Conservation (phyloP, 495 filamentous ascomycete species). For the Cercophora newfieldiana region DNA sequence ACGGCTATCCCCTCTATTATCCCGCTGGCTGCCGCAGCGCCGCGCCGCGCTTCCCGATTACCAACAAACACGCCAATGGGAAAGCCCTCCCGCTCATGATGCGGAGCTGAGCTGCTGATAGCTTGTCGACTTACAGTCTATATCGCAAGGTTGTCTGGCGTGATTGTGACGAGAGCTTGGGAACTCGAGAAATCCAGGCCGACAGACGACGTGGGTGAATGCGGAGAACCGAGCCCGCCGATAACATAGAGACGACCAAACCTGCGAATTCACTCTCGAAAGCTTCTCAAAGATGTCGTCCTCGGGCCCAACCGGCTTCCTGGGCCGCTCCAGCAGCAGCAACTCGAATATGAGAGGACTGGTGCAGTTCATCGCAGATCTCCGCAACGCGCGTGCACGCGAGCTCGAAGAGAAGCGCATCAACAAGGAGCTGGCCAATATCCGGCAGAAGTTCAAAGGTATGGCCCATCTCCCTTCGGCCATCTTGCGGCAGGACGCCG, state of each 20-base stretch:
- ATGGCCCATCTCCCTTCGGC: constrained; percentile 25
- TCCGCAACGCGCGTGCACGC: constrained; percentile 90
- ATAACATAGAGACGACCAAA: neutral
- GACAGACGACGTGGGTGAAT: neutral
- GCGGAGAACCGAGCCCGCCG: neutral
- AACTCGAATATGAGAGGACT: constrained; percentile 79
- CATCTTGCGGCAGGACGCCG: neutral
- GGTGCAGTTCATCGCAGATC: constrained; percentile 97
- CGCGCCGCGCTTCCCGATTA: neutral
- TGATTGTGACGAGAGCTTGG: neutral
- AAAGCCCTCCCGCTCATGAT: constrained; percentile 17
- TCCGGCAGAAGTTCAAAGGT: constrained; percentile 85
- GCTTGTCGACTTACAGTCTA: constrained; percentile 8
- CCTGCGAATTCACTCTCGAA: neutral
- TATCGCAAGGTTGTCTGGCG: constrained; percentile 4
- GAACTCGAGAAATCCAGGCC: neutral
- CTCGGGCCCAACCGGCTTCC: constrained; percentile 55
- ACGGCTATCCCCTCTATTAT: neutral
- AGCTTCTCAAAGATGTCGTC: constrained; percentile 49
- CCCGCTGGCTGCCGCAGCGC: constrained; percentile 1
- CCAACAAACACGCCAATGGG: constrained; percentile 13
- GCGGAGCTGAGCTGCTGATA: constrained; percentile 16
- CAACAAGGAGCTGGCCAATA: constrained; percentile 99
- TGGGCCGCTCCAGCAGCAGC: constrained; percentile 60
- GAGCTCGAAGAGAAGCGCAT: constrained; percentile 99